Conservation (phyloP, 495 filamentous ascomycete species). For the Penicillium desertorum region DNA sequence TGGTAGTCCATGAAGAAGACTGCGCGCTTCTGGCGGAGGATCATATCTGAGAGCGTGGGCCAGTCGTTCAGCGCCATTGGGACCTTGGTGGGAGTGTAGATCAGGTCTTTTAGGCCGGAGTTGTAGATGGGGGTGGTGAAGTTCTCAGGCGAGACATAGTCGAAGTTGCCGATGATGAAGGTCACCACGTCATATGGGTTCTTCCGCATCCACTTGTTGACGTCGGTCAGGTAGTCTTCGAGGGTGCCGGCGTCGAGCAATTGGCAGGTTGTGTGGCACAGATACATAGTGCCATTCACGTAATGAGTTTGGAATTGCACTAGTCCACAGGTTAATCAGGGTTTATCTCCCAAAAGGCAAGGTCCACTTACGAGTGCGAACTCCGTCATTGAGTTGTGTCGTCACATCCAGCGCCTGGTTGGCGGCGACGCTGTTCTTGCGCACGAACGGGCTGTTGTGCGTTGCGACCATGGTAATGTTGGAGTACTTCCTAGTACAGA, state of each 20-base stretch:
- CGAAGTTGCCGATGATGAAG: constrained; percentile 80
- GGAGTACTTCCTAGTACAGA: constrained; percentile 78
- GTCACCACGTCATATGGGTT: constrained; percentile 93
- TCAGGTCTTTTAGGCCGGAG: constrained; percentile 65
- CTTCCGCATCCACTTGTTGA: constrained; percentile 68
- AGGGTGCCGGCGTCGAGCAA: constrained; percentile 77
- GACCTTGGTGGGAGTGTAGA: constrained; percentile 68
- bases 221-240: constrained; percentile 66
- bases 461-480: constrained; percentile 87
- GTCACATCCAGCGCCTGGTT: constrained; percentile 74
- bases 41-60: constrained; percentile 81
- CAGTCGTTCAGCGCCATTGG: constrained; percentile 74
- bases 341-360: background rate
- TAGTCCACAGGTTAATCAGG: constrained; percentile 20
- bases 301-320: constrained; percentile 85
- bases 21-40: constrained; percentile 61
- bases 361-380: constrained; percentile 66
- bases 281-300: constrained; percentile 57
- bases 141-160: constrained; percentile 59
- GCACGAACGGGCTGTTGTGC: constrained; percentile 84
- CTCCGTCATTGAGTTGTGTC: constrained; percentile 79
- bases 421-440: constrained; percentile 64
- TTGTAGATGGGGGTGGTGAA: constrained; percentile 61
- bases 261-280: constrained; percentile 76
- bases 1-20: constrained; percentile 79